Evolutionary conservation across 345 rosid genomes (phyloP).

Genomic region (Dipteronia sinensis): DNA sequence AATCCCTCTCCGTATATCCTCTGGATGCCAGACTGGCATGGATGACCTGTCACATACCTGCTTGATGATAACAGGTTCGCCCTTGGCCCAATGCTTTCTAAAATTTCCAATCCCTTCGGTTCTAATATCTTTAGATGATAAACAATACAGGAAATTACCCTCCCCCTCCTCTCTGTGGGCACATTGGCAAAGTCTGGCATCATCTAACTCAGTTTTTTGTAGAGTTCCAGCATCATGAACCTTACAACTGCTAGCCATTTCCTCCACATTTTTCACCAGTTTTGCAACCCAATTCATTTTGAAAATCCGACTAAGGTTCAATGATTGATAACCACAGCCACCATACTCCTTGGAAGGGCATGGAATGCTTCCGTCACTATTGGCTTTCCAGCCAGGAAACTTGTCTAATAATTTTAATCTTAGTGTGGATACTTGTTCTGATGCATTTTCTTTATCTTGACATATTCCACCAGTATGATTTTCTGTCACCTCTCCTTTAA

Average conservation of each 20-base stretch:
- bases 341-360: slow-evolving; percentile 87
- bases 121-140: slow-evolving; percentile 54
- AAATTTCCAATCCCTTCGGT: slow-evolving; percentile 60
- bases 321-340: slow-evolving; percentile 72
- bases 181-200: slow-evolving; percentile 46
- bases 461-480: slow-evolving; percentile 33
- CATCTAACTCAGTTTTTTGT: slow-evolving; percentile 30
- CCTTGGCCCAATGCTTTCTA: slow-evolving; percentile 79
- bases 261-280: slow-evolving; percentile 91
- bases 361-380: slow-evolving; percentile 77
- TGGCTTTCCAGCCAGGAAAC: slow-evolving; percentile 88
- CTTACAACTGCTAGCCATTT: slow-evolving; percentile 87
- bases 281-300: slow-evolving; percentile 99
- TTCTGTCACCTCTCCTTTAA: slow-evolving; percentile 28
- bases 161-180: slow-evolving; percentile 58
- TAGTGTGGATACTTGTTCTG: slow-evolving; percentile 32
- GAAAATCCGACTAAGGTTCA: slow-evolving; percentile 80
- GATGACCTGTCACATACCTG: slow-evolving; percentile 66
- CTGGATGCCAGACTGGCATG: slow-evolving; percentile 78
- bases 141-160: slow-evolving; percentile 67
- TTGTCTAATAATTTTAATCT: slow-evolving; percentile 53
- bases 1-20: slow-evolving; percentile 73
- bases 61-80: slow-evolving; percentile 71
- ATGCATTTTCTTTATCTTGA: slow-evolving; percentile 30
- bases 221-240: slow-evolving; percentile 42